phyloP scores from a whole-genome alignment of 306 rosid genomes.

The Malus domestica region ASM211411v1 NC_041804.1:6745001-6745500 shows the following conservation, averaged over 20 bases:
- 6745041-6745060: too few species aligned
- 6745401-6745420: too few species aligned
- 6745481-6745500: neutral
- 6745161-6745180: neutral
- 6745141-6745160: neutral
- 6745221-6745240: conserved; percentile 8
- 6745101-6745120: too few species aligned
- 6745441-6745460: too few species aligned
- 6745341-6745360: neutral
- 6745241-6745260: conserved; percentile 15
- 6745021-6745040: too few species aligned
- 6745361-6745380: too few species aligned
- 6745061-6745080: too few species aligned
- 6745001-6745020: too few species aligned
- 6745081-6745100: too few species aligned
- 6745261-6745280: neutral
- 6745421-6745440: accelerated
- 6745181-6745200: neutral
- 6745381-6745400: too few species aligned
- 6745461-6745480: too few species aligned
- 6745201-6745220: neutral
- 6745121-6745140: neutral
- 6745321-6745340: neutral
- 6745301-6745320: neutral
- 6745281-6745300: neutral